Conservation (phyloP, 2,329 filamentous ascomycete genomes). For the Cercospora sojina region DNA sequence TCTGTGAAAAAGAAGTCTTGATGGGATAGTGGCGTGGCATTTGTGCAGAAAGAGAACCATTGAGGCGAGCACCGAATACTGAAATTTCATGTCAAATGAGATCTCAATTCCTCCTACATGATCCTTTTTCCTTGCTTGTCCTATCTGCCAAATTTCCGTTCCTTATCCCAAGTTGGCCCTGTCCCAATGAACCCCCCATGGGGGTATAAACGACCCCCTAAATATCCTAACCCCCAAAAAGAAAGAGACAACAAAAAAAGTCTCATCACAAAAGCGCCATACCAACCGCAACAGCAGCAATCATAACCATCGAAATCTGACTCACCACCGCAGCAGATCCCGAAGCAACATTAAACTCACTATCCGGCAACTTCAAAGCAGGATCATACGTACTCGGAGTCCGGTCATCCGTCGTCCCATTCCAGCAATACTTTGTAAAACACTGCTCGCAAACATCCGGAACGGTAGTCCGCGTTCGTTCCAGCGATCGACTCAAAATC, state of each 20-base stretch:
- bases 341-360: slow-evolving; percentile 16
- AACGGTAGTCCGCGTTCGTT: slow-evolving; percentile 65
- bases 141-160: neutral
- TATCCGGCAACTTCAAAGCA: slow-evolving; percentile 28
- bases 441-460: slow-evolving; percentile 73
- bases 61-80: neutral
- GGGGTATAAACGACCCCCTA: neutral
- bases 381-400: slow-evolving; percentile 31
- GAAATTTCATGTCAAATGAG: neutral
- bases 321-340: slow-evolving; percentile 11
- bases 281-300: slow-evolving; percentile 5
- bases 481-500: slow-evolving; percentile 72
- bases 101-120: neutral
- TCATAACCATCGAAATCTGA: slow-evolving; percentile 1
- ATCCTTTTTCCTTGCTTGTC: neutral
- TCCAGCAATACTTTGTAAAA: slow-evolving; percentile 87
- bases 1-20: neutral
- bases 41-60: neutral
- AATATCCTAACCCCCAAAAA: no score
- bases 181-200: neutral
- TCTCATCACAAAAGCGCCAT: slow-evolving; percentile 4
- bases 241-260: neutral
- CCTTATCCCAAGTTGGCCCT: neutral
- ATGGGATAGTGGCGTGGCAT: neutral
- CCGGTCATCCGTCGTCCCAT: slow-evolving; percentile 61